Base-by-base conservation (phyloP, 2,329 filamentous ascomycete genomes). In the Claviceps spartinae region DNA sequence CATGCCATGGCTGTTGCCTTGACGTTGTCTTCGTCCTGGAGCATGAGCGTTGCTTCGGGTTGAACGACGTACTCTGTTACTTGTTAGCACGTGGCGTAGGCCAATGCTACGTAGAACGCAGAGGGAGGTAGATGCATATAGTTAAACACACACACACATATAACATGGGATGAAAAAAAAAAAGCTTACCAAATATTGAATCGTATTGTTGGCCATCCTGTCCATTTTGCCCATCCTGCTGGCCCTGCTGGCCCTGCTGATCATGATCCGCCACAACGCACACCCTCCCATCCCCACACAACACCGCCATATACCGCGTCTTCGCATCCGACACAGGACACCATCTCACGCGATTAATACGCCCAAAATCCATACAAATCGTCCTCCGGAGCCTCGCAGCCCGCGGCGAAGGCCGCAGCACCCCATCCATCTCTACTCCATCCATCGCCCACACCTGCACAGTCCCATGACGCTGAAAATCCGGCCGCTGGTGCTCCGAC, bases 371-470 rank as follows among this genome's bases (percentile, higher is more conserved):
- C 16, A 77, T 69, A 54, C 74, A 77, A 24, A 76, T 56, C 2
- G 71, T 72, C 46, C 67, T 67, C 1, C 65, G 62, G 4, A 76
- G 63, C n/a, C 57, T 65, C 0, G 76, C 72, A 3, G 59, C 56
- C 6, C 59, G 55, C 36, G 55, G 57, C n/a, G 65, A 66, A 36
- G 68, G 70, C 40, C 60, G 63, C 49, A 61, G 58, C 48, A 66
- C 63, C 8, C 63, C 67, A 20, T 22, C 18, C 38, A n/a, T 16
- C 38, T n/a, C 7, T 9, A 9, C 38, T 20, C 38, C 38, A n/a
- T 62, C 52, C 51, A 79, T 69, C 49, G 68, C 70, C 74, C 78
- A 78, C 22, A 81, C 60, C 60, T 81, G 77, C 9, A 81, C 63
- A 14, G 66, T 65, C 5, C 76, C 76, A 41, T 69, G 62, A n/a